A percentile compares a stretch with the other conserved stretches of the same genome.
Conservation (phyloP, 1,284 basidiomycete genomes). For the Ganoderma meredithae region DNA sequence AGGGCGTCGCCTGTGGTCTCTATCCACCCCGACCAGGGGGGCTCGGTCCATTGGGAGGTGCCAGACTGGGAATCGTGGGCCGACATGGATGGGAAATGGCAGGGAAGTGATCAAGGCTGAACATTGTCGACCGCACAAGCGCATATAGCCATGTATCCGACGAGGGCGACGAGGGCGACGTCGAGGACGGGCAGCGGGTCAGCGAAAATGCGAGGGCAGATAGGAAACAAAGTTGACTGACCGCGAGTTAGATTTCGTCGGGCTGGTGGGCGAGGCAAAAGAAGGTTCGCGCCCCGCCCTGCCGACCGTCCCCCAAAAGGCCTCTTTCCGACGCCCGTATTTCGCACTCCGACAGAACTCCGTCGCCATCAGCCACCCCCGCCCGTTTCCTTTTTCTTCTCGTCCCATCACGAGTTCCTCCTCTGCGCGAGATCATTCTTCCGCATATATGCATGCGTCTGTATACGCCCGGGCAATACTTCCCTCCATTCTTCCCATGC, state of each 20-base stretch:
- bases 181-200: conserved; percentile 33
- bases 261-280: conserved; percentile 39
- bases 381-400: conserved; percentile 3
- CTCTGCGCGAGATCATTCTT: background rate
- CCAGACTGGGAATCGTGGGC: conserved; percentile 41
- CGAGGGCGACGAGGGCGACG: conserved; percentile 17
- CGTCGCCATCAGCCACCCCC: conserved; percentile 25
- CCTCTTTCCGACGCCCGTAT: conserved; percentile 22
- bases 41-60: conserved; percentile 71
- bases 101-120: conserved; percentile 26
- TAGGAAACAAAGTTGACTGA: conserved; percentile 43
- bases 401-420: conserved; percentile 4
- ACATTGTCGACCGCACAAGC: conserved; percentile 25
- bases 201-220: conserved; percentile 38
- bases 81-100: conserved; percentile 39
- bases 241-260: conserved; percentile 41
- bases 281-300: conserved; percentile 42
- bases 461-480: background rate
- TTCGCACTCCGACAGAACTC: conserved; percentile 28
- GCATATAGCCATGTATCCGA: conserved; percentile 20
- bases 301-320: conserved; percentile 38
- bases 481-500: too few species aligned
- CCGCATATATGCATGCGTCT: background rate
- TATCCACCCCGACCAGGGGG: conserved; percentile 93
- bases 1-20: conserved; percentile 95